A percentile compares a stretch with the other conserved stretches of the same genome.
These are phyloP conservation scores for Inga oerstediana DNA, from an alignment of 306 rosid genomes.

Conservation along the genomic window DNA sequence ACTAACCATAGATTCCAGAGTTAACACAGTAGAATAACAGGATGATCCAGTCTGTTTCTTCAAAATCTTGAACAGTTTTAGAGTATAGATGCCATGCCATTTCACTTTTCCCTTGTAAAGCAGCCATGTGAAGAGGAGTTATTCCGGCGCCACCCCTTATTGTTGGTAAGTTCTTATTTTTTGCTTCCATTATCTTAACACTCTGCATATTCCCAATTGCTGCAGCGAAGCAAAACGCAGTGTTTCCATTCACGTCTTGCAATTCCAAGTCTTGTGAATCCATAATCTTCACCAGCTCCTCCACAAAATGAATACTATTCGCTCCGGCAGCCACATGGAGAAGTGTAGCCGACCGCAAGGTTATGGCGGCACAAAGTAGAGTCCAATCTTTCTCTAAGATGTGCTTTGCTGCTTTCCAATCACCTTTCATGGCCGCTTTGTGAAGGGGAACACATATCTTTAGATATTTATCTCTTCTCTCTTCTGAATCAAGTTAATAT, in stretches of 20 bases:
- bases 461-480: not conserved
- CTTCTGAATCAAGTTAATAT: not conserved
- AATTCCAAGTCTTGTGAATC: not conserved
- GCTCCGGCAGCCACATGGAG: constrained; percentile 35
- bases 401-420: constrained; percentile 13
- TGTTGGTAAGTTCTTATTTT: not conserved
- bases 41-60: not conserved
- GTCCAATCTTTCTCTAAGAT: not conserved
- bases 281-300: constrained; percentile 1
- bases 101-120: constrained; percentile 20
- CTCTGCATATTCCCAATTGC: constrained; percentile 1
- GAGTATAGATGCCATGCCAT: constrained; percentile 22
- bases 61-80: not conserved
- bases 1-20: constrained; percentile 13
- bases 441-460: constrained; percentile 25
- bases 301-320: constrained; percentile 2
- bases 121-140: constrained; percentile 34
- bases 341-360: not conserved
- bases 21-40: constrained; percentile 18
- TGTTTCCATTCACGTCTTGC: constrained; percentile 27
- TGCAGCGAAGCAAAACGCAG: constrained; percentile 36
- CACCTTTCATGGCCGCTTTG: constrained; percentile 23
- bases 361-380: not conserved
- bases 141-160: constrained; percentile 20
- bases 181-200: not conserved